Evolutionary conservation across 148 eudicot genomes (phyloP).

Genomic region (Salicornia ramosissima): DNA sequence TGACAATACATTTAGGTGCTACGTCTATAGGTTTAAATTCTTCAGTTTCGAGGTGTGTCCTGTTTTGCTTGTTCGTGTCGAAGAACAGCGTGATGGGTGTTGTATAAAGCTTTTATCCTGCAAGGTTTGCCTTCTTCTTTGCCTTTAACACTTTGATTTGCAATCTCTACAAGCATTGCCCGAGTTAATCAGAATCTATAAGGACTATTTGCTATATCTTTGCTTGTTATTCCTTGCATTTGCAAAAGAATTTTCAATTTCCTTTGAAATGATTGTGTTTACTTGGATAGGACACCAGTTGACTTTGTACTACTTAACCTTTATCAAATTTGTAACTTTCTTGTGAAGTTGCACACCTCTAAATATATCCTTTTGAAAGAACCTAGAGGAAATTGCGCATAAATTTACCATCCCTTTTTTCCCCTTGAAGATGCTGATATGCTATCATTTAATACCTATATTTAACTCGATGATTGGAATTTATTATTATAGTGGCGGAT

Average conservation of each 20-base stretch:
- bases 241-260: background rate
- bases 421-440: too few species aligned
- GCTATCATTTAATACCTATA: too few species aligned
- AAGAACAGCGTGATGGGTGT: constrained; percentile 69
- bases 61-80: constrained; percentile 75
- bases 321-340: too few species aligned
- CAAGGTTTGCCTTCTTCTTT: constrained; percentile 39
- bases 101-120: constrained; percentile 80
- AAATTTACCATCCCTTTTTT: too few species aligned
- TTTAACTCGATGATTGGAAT: too few species aligned
- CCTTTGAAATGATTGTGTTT: background rate
- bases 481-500: too few species aligned
- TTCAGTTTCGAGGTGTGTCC: constrained; percentile 87
- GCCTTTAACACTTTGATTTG: background rate
- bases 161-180: background rate
- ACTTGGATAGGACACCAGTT: too few species aligned
- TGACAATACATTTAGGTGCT: constrained; percentile 77
- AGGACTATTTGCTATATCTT: too few species aligned
- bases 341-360: too few species aligned
- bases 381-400: too few species aligned
- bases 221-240: background rate
- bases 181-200: background rate
- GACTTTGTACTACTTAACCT: too few species aligned
- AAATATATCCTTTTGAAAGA: too few species aligned
- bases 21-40: constrained; percentile 73